Percentiles rank a stretch among this genome's conserved stretches.
Evolutionary conservation across 2,329 filamentous ascomycete genomes (phyloP).

Genomic region (Cryphonectria parasitica): DNA sequence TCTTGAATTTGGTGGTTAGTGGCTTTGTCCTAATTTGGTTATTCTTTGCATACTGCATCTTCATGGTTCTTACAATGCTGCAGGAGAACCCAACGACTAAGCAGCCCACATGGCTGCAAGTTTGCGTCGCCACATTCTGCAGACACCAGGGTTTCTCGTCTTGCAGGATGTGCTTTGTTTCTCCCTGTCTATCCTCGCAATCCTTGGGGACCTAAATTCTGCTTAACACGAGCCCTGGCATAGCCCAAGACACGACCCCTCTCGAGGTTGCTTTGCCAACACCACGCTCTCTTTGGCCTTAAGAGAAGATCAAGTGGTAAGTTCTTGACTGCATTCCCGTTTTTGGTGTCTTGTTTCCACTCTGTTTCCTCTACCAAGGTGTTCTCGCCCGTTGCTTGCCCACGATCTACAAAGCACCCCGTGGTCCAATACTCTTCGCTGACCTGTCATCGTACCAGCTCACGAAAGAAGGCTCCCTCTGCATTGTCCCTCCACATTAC

Average conservation of each 20-base stretch:
- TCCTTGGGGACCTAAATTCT: neutral
- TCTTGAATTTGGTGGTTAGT: neutral
- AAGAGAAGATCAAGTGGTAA: constrained; percentile 1
- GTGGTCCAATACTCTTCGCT: neutral
- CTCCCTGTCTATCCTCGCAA: neutral
- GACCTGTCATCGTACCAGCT: neutral
- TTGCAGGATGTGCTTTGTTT: neutral
- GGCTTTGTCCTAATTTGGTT: neutral
- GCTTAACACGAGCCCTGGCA: neutral
- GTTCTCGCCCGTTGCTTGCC: neutral
- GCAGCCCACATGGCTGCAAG: neutral
- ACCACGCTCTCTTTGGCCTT: neutral
- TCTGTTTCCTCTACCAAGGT: neutral
- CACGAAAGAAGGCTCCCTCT: neutral
- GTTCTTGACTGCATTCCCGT: neutral
- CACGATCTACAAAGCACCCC: neutral
- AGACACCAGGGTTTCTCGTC: neutral
- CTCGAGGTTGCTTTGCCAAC: neutral
- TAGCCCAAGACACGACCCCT: neutral
- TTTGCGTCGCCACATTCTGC: neutral
- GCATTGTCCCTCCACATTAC: neutral
- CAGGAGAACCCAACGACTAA: neutral
- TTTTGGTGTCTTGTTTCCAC: neutral
- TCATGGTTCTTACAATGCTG: neutral
- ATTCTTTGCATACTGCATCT: neutral